phyloP scores from a whole-genome alignment of 1,139 yeast genomes.

The Wickerhamomyces sp. region DNA sequence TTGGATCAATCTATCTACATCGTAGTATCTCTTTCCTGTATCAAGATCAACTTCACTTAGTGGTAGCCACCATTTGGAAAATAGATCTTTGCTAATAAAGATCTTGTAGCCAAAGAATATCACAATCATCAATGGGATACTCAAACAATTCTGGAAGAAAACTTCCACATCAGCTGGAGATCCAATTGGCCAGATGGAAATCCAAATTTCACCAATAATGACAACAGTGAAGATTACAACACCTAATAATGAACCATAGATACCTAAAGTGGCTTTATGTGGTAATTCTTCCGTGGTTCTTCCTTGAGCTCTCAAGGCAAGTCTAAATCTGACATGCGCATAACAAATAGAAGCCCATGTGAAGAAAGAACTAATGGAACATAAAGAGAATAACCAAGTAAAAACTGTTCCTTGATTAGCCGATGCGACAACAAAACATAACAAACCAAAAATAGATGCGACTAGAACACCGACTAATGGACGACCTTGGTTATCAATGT shows the following conservation, averaged over 20 bases:
- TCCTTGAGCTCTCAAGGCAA: conserved; percentile 53
- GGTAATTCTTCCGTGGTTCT: conserved; percentile 51
- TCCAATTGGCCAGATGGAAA: conserved; percentile 66
- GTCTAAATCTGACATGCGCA: conserved; percentile 61
- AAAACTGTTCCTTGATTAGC: conserved; percentile 53
- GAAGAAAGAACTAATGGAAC: conserved; percentile 64
- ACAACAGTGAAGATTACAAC: conserved; percentile 43
- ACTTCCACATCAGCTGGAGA: conserved; percentile 40
- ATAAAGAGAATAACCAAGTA: conserved; percentile 62
- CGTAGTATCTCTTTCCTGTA: conserved; percentile 48
- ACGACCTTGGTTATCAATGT: conserved; percentile 53
- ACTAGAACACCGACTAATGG: conserved; percentile 50
- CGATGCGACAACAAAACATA: conserved; percentile 64
- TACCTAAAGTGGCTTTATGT: conserved; percentile 49
- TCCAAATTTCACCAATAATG: conserved; percentile 59
- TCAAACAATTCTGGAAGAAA: conserved; percentile 46
- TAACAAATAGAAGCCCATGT: conserved; percentile 66
- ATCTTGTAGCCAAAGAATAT: conserved; percentile 27
- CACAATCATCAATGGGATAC: conserved; percentile 42
- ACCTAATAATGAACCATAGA: conserved; percentile 50
- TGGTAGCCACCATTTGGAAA: conserved; percentile 27
- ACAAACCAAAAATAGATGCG: conserved; percentile 50
- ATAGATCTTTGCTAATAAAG: conserved; percentile 28
- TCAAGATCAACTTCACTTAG: conserved; percentile 42
- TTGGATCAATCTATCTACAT: conserved; percentile 38